Base-by-base conservation (phyloP, 73 alveolate genomes). In the Uronychia setigera region DNA sequence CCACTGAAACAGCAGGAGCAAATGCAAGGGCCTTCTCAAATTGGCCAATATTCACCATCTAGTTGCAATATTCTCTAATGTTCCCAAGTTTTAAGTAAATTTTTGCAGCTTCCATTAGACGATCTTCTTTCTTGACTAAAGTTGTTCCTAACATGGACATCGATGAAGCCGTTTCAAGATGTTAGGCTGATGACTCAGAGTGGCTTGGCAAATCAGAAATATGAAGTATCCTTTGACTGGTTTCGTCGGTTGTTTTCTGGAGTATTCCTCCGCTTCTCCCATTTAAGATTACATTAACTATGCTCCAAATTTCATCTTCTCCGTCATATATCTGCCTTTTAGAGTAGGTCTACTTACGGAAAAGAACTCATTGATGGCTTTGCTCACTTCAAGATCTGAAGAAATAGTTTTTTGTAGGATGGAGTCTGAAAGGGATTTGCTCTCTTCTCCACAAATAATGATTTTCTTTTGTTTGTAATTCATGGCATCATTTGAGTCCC, bases 21-120 rank as follows among this genome's bases (percentile, higher is more conserved):
- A 89, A 91, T 75, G 97, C 97, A 33, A 95, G 34, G 0, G 99
- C 99, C 32, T 88, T 83, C 79, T 95, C 93, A 92, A 88, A 94
- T 29, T 93, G 86, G 29, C 89, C 90, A 25, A 92, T 80, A 57
- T 79, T 59, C 60, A 95, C 85, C 94, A 89, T 92, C 35, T 89
- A 83, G 60, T 94, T 97, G 79, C 99, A 95, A 78, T 91, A 95
- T 77, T 94, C 90, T 89, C 83, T 84, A 84, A 93, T 85, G 31
- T 93, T 93, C 67, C 96, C 97, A 31, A 88, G 87, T 77, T 93
- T 89, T 14, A 96, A 86, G 82, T 93, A 86, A 46, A 46, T 46
- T 46, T 46, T 46, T 19, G 67, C 67, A 11, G 67, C 67, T 19
- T 46, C 67, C n/a, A 11, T 46, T 5, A 46, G 67, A 5, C 67